Evolutionary conservation across 495 filamentous ascomycete genomes (phyloP).

Genomic region (Podospora pseudocomata): DNA sequence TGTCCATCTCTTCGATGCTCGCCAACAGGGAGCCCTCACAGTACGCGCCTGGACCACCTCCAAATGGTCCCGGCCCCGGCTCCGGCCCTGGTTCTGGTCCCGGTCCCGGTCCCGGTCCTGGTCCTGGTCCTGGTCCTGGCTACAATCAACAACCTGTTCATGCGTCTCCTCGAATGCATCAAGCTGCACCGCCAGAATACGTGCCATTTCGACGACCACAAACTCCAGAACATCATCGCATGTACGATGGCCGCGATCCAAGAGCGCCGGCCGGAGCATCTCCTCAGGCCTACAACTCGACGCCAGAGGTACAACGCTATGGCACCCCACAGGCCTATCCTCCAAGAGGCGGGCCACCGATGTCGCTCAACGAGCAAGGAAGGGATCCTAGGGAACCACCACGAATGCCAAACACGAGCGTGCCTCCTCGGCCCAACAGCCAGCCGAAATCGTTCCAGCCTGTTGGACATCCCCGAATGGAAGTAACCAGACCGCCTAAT

Average conservation of each 20-base stretch:
- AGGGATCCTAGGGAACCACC: conserved; percentile 35
- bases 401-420: conserved; percentile 36
- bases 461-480: conserved; percentile 39
- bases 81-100: conserved; percentile 33
- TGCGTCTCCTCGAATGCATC: conserved; percentile 51
- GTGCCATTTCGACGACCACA: conserved; percentile 62
- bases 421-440: conserved; percentile 48
- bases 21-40: conserved; percentile 55
- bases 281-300: conserved; percentile 45
- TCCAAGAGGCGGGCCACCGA: conserved; percentile 35
- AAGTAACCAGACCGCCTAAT: conserved; percentile 36
- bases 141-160: conserved; percentile 41
- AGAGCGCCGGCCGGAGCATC: conserved; percentile 45
- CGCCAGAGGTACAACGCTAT: conserved; percentile 53
- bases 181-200: conserved; percentile 48
- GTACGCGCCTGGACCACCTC: conserved; percentile 53
- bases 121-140: conserved; percentile 33
- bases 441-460: conserved; percentile 48
- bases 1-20: conserved; percentile 96
- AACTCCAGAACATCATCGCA: conserved; percentile 63
- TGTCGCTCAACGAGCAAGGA: conserved; percentile 39
- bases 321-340: conserved; percentile 50
- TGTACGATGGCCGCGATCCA: conserved; percentile 47
- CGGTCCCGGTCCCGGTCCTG: conserved; percentile 39
- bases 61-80: conserved; percentile 40